Evolutionary conservation across 176 grass and related monocot species (phyloP), one percentile per base, ranked within the genome.

Genomic region (Alloteropsis semialata): DNA sequence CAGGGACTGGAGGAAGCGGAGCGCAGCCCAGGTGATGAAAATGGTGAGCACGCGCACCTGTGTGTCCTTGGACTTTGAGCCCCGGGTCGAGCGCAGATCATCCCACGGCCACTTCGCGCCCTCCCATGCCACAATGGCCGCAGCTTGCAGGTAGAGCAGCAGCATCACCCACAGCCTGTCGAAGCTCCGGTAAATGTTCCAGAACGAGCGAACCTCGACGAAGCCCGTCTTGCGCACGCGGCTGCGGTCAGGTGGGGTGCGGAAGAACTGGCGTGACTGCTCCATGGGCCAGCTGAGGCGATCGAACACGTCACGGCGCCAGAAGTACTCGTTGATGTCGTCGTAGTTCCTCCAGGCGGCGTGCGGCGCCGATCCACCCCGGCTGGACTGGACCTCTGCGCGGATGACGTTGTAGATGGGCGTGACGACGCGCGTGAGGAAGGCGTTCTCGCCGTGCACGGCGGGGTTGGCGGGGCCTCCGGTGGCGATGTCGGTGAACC

Each of bases 271-370:
- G 2, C 81, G 56, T 13, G 95, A 91, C 55, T 70, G 90, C 65
- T 94, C 92, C 36, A 92, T 69, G 28, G 95, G 95, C 95, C 95
- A 97, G 22, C 88, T 60, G 19, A 97, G 90, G 13, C 81, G 85
- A 36, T 92, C 84, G 67, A 94, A 97, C 19, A 94, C 92, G 68
- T 94, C 82, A 8, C 81, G 82, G 27, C 86, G 85, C 95, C 95
- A 97, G 86, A 97, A 97, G 72, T 94, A 97, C 86, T 97, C 95
- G 69, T 97, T 97, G 75, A 97, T 87, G 81, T 94, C 95, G 39
- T 97, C 95, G 24, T 97, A 97, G 72, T 97, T 97, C 25, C 95
- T 84, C 95, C 95, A 97, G 62, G 90, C 92, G 42, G 90, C 88
- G 75, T 97, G 92, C 14, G 95, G 95, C 28, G 84, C 84, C 18